Evolutionary conservation across 768 basidiomycete species (phyloP), one percentile per base, ranked within the genome.

Genomic region (Mycena vitilis): DNA sequence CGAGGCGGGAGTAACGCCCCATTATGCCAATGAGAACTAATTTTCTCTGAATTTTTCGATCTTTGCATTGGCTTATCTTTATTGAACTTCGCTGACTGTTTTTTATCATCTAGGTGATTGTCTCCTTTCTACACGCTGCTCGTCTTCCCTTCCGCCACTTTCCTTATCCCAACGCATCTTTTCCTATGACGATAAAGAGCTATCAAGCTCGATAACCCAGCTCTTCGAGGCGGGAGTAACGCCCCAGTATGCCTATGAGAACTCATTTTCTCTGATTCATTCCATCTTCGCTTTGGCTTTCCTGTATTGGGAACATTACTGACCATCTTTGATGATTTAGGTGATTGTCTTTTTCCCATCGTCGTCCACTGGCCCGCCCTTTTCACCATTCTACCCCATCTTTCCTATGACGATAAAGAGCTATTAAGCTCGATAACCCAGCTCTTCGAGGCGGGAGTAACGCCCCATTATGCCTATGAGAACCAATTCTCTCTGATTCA

Each of bases 201-300:
- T 75, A 65, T 69, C 30, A 79, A 74, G 91, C 91, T 89, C 90
- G 88, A 89, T 88, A 93, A 94, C 92, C 90, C 92, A 94, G 92
- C 92, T 94, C 92, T 82, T 90, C 85, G 92, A 93, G 88, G 86
- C 76, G 88, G 90, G 91, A 91, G 89, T 91, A 89, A 92, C 89
- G 89, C 89, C 88, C 88, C 87, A 84, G 52, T 69, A 84, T 87
- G 78, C 82, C 88, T 75, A 78, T 91, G 90, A 92, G 84, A 92
- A 83, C 56, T 85, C 65, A 58, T 76, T 74, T 70, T 71, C 57
- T 78, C 84, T 85, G 83, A 85, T 70, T 71, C 60, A 42, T 53
- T 67, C 16, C 60, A 63, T 55, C n/a, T 34, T 23, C 22, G 36
- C 44, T 5, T 45, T 45, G 36, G 37, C 37, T 20, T 30, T 30